Conservation (phyloP, 192 early-diverging fungal species). For the Spinellus fusiger region DNA sequence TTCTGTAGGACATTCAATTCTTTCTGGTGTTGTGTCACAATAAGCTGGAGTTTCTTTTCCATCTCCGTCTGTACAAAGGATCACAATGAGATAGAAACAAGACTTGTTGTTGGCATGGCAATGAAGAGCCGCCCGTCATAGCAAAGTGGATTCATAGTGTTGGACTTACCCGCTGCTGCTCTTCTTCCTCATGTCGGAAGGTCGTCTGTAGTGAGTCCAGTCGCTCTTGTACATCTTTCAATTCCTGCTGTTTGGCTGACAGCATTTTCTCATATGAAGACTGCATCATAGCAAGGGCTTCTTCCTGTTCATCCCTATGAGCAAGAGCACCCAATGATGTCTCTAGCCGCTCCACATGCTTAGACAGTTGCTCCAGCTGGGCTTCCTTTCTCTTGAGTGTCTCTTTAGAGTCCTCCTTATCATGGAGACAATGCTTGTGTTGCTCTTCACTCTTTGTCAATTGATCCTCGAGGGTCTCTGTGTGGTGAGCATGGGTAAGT, state of each 20-base stretch:
- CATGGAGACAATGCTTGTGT: too few species aligned
- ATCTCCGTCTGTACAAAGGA: background rate
- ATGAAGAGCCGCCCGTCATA: too few species aligned
- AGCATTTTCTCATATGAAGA: slow-evolving; percentile 14
- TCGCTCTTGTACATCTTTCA: slow-evolving; percentile 3
- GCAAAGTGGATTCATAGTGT: too few species aligned
- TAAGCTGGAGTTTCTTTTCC: slow-evolving; percentile 15
- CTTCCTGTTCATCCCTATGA: background rate
- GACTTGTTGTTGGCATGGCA: too few species aligned
- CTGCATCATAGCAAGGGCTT: background rate
- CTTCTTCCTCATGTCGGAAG: background rate
- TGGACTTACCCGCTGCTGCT: background rate
- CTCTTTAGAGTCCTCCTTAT: too few species aligned
- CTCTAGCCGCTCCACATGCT: too few species aligned
- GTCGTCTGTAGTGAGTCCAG: slow-evolving; percentile 1
- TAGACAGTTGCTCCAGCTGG: too few species aligned
- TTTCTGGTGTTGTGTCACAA: slow-evolving; percentile 11
- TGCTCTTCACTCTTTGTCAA: too few species aligned
- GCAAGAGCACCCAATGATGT: too few species aligned
- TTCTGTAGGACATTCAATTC: slow-evolving; percentile 21
- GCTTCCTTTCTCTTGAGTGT: too few species aligned
- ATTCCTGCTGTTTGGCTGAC: slow-evolving; percentile 9
- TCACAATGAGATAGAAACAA: background rate
- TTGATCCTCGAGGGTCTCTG: too few species aligned
- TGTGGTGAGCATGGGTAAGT: too few species aligned